phyloP scores from a whole-genome alignment of 2,329 filamentous ascomycete genomes.

The Diplocarpon mali region DNA sequence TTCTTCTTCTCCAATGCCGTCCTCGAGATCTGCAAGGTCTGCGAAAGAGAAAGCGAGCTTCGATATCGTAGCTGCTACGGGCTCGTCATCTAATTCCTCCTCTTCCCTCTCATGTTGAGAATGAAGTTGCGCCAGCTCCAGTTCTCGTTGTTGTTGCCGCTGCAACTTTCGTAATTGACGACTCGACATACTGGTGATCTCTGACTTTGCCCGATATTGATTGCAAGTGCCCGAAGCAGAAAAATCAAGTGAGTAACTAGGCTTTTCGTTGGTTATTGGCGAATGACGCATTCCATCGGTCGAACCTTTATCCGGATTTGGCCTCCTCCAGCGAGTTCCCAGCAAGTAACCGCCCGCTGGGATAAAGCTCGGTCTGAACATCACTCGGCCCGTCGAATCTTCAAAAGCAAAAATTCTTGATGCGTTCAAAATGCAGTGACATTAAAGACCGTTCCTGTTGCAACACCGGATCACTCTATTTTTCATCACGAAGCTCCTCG shows the following conservation, averaged over 20 bases:
- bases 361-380: too few relatives aligned
- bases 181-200: conserved; percentile 23
- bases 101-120: conserved; percentile 12
- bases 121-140: conserved; percentile 19
- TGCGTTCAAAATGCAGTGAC: too few relatives aligned
- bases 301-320: neutral
- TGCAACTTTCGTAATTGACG: conserved; percentile 28
- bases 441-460: too few relatives aligned
- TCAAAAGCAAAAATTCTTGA: too few relatives aligned
- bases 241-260: too few relatives aligned
- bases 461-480: too few relatives aligned
- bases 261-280: conserved; percentile 4
- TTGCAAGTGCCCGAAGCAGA: too few relatives aligned
- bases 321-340: too few relatives aligned
- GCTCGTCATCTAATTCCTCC: conserved; percentile 23
- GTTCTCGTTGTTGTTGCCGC: conserved; percentile 26
- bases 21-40: conserved; percentile 36
- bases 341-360: too few relatives aligned
- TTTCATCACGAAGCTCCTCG: too few relatives aligned
- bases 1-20: conserved; percentile 29
- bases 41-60: conserved; percentile 41
- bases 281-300: conserved; percentile 20
- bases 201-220: too few relatives aligned
- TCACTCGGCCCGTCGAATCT: too few relatives aligned
- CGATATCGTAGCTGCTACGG: conserved; percentile 26